Evolutionary conservation across 2,329 filamentous ascomycete genomes (phyloP), one percentile per base, ranked within the genome.

Genomic region (Hortaea sp.): DNA sequence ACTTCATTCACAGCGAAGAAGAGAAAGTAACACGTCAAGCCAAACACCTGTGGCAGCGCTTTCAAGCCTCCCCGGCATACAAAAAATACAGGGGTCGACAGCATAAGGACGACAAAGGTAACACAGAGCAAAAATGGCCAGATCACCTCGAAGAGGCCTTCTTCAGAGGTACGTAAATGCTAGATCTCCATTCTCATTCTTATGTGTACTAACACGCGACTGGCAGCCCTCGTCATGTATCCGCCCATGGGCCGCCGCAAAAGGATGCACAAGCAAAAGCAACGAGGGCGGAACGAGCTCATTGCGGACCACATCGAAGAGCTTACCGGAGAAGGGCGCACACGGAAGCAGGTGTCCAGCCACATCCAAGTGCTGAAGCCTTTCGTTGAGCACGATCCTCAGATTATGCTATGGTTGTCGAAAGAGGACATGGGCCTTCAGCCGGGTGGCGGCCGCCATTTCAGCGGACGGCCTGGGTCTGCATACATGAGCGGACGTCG

Each of bases 361-460:
- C 78, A 82, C 57, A 71, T 81, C 28, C 78, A 82, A 60, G 77
- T 81, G 2, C 66, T 82, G 13, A 78, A 78, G 58, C 71, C 69
- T 9, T 74, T 77, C 49, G 64, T 81, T 34, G 68, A 69, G 51
- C 67, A 71, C 5, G 71, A 77, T 49, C 70, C 72, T 29, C 65
- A 70, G 49, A 76, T 71, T 50, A 64, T 71, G 59, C 54, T 60
- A 42, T 69, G 65, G 47, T 63, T 71, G 52, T 65, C 66, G 5
- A 65, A 59, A 44, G 57, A 62, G 31, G 64, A 67, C 45, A 52
- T 63, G 42, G 54, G 55, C 12, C 51, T 30, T n/a, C 37, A 43
- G 29, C 45, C 54, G 2, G 50, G 61, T 6, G 40, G 35, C 7
- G 35, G 27, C 27, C 42, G 27, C 7, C 12, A 35, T n/a, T 32